phyloP scores from a whole-genome alignment of 148 eudicot genomes.

The Rhododendron mucronatum region DNA sequence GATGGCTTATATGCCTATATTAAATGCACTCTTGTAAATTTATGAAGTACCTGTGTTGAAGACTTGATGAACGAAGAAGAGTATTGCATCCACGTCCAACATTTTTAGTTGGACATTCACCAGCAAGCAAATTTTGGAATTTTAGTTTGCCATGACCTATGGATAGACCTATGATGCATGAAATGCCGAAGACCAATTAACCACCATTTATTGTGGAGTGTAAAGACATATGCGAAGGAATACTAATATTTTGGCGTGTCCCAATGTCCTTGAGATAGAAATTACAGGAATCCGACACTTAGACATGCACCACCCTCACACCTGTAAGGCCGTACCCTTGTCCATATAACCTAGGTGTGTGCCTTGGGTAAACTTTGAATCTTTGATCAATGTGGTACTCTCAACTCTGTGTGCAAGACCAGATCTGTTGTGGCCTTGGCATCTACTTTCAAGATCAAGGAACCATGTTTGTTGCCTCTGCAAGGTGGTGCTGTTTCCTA shows the following conservation, averaged over 20 bases:
- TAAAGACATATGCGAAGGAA: background rate
- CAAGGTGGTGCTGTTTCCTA: background rate
- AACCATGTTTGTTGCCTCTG: background rate
- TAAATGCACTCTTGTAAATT: background rate
- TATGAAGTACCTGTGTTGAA: background rate
- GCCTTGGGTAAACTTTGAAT: background rate
- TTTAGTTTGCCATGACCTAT: background rate
- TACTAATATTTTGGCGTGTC: background rate
- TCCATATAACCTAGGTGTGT: background rate
- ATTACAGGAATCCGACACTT: background rate
- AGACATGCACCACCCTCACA: background rate
- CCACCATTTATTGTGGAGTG: background rate
- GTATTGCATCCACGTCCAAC: background rate
- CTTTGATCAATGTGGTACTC: background rate
- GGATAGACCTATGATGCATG: background rate
- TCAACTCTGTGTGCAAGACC: background rate
- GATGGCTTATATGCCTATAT: background rate
- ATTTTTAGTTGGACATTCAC: background rate
- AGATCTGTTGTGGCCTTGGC: background rate
- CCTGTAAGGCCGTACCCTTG: background rate
- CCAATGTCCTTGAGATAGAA: background rate
- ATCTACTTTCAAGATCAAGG: background rate
- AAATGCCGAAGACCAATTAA: background rate
- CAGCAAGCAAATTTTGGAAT: background rate
- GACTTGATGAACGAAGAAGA: background rate